Percentiles rank a stretch among this genome's conserved stretches.
These are phyloP conservation scores for Myriosclerotinia scirpicola DNA, from an alignment of 2,329 filamentous ascomycete genomes.

Conservation along the genomic window DNA sequence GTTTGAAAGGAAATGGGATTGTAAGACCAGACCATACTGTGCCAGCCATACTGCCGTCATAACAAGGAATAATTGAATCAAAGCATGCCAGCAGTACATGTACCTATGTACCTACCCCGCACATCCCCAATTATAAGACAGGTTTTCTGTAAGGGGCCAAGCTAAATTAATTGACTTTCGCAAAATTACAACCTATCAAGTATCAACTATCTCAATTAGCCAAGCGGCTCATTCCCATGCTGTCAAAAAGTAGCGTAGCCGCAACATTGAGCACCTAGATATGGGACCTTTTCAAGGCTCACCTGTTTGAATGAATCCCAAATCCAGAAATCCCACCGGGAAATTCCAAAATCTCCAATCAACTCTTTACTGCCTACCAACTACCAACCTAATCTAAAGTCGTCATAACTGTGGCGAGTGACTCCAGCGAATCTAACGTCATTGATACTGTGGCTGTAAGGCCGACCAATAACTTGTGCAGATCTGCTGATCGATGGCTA, in stretches of 20 bases:
- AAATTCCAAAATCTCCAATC: not conserved
- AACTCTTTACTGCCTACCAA: not conserved
- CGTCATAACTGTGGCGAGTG: constrained; percentile 16
- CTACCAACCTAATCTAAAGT: constrained; percentile 10
- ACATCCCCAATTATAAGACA: not conserved
- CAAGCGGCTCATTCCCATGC: not conserved
- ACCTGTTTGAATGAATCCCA: no score
- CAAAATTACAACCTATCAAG: not conserved
- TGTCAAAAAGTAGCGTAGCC: not conserved
- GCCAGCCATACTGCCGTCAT: not conserved
- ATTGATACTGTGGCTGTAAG: constrained; percentile 8
- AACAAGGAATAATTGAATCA: constrained; percentile 4
- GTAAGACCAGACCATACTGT: not conserved
- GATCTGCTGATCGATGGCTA: not conserved
- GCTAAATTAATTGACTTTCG: constrained; percentile 1
- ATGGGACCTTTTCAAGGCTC: no score
- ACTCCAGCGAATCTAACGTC: not conserved
- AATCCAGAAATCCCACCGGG: not conserved
- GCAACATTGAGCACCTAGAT: no score
- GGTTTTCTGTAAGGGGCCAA: constrained; percentile 18
- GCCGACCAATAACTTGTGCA: constrained; percentile 2
- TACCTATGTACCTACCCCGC: constrained; percentile 4
- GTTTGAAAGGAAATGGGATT: constrained; percentile 1
- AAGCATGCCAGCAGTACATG: constrained; percentile 1
- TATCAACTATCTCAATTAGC: not conserved